Evolutionary conservation across 2,329 filamentous ascomycete species (phyloP), one percentile per base, ranked within the genome.

Genomic region (Fusarium odoratissimum): DNA sequence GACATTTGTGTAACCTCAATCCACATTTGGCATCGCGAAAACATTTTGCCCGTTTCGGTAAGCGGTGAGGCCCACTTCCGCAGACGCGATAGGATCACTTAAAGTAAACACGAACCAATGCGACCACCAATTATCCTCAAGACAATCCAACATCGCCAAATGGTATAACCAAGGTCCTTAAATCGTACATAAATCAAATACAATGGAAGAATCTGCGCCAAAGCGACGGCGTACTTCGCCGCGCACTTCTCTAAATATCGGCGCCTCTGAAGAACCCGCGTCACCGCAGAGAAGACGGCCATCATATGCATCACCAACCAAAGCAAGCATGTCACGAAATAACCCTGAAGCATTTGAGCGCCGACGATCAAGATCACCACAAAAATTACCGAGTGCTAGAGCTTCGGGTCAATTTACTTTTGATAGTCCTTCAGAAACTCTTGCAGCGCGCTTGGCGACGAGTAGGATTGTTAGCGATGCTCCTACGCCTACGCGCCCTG

Each of bases 231-330:
- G 90, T 78, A 90, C 86, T 28, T 91, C 90, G 67, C 87, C 89
- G 23, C 85, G 84, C 28, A 84, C 69, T 51, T 78, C 75, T 37
- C 58, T 72, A 42, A 55, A 77, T 8, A 49, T 74, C 31, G 58
- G 61, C 37, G 64, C 60, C 60, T 62, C 72, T 40, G 69, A 64
- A 54, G 62, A 56, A 77, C 85, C 72, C 75, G 75, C 57, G 77
- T 75, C 62, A 37, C 74, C 77, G 40, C 79, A 74, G 64, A 80
- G 75, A 37, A 76, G 76, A 51, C 85, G 86, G 2, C 86, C 88
- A 2, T 92, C 90, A 2, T 92, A 90, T 77, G 88, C 88, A 60
- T 92, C 91, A n/a, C 91, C 91, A 0, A 92, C 91, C 0, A 89
- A 86, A 77, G 86, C 91, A 17, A 93, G 90, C 75, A 81, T 92